Conservation (phyloP, 169 alveolate species). For the Nephromyces sp. region DNA sequence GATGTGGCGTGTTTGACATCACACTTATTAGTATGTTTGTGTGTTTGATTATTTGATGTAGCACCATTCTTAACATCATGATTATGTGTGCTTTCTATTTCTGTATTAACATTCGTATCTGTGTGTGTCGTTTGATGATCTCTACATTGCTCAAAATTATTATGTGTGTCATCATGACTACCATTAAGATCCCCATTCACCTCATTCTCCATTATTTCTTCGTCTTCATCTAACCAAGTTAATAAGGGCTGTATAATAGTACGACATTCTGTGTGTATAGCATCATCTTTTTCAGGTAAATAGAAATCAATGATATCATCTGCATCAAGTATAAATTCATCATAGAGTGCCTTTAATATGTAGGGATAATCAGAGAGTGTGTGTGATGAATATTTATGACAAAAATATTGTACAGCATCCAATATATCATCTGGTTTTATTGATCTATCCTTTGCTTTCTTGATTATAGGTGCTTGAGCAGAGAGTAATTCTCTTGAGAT, state of each 20-base stretch:
- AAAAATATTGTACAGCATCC: conserved; percentile 8
- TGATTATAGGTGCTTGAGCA: conserved; percentile 4
- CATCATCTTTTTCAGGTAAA: background rate
- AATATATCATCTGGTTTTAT: conserved; percentile 3
- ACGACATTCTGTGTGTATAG: conserved; percentile 1
- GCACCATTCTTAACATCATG: no score
- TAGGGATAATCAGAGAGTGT: conserved; percentile 12
- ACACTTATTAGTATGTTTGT: no score
- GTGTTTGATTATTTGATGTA: no score
- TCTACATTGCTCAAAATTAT: no score
- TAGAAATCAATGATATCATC: conserved; percentile 25
- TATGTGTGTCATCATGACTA: no score
- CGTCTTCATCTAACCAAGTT: conserved; percentile 12
- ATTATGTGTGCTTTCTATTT: no score
- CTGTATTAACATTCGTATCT: no score
- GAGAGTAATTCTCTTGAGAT: conserved; percentile 17
- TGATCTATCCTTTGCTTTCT: conserved; percentile 12
- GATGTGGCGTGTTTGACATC: no score
- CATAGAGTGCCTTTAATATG: conserved; percentile 18
- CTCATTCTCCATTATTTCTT: no score
- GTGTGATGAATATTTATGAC: background rate
- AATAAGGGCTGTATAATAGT: conserved; percentile 11
- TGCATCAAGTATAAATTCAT: conserved; percentile 23
- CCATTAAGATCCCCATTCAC: no score
- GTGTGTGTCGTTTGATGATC: no score